Evolutionary conservation across 2,329 filamentous ascomycete species (phyloP).

Genomic region (Aureobasidium mangrovei): DNA sequence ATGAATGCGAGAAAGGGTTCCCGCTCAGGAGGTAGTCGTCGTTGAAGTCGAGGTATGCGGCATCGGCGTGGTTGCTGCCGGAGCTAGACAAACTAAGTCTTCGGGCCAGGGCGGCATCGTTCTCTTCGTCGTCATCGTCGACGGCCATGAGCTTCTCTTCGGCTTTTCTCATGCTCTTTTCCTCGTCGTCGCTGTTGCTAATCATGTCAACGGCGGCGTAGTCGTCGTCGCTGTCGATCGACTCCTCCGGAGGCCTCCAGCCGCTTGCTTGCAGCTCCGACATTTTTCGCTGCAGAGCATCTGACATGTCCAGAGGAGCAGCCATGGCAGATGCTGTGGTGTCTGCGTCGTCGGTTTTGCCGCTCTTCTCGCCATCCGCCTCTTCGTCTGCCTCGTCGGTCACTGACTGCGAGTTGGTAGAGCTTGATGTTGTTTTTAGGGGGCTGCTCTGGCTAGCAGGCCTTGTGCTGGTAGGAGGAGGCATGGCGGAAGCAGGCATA

Average conservation of each 20-base stretch:
- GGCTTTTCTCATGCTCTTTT: conserved; percentile 18
- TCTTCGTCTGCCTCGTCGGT: conserved; percentile 9
- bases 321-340: conserved; percentile 11
- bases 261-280: conserved; percentile 18
- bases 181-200: conserved; percentile 24
- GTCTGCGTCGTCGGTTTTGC: conserved; percentile 11
- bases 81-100: conserved; percentile 21
- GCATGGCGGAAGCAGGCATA: background rate
- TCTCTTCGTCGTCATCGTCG: conserved; percentile 19
- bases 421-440: conserved; percentile 1
- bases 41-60: conserved; percentile 16
- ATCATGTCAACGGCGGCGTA: conserved; percentile 25
- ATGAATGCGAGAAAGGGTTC: conserved; percentile 10
- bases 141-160: conserved; percentile 15
- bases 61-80: conserved; percentile 16
- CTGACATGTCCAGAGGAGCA: conserved; percentile 11
- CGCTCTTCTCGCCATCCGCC: conserved; percentile 12
- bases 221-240: conserved; percentile 19
- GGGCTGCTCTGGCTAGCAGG: conserved; percentile 16
- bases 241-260: conserved; percentile 18
- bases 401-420: background rate
- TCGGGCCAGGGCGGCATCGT: conserved; percentile 18
- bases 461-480: background rate
- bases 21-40: conserved; percentile 9
- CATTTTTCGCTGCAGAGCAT: conserved; percentile 20